Conservation (phyloP, 176 grass and related monocot species). For the Puya raimondii region DNA sequence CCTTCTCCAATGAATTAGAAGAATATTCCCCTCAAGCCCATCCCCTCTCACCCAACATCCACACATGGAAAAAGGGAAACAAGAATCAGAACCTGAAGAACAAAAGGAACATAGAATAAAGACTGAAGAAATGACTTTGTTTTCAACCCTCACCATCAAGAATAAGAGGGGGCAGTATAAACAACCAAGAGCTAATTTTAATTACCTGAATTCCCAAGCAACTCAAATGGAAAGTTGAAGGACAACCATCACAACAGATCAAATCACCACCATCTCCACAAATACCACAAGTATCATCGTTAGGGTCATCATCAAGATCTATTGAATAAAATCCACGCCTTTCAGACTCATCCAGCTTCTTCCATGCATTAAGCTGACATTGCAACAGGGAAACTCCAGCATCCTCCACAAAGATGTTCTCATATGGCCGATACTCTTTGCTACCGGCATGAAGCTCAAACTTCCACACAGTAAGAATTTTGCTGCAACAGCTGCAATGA, state of each 20-base stretch:
- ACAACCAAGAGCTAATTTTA: constrained; percentile 11
- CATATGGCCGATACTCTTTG: constrained; percentile 50
- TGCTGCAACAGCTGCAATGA: constrained; percentile 82
- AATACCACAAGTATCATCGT: constrained; percentile 74
- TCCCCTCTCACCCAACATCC: too few relatives aligned
- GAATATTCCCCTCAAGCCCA: neutral
- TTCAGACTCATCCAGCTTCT: constrained; percentile 51
- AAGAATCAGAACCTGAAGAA: too few relatives aligned
- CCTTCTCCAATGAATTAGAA: neutral
- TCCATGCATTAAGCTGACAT: constrained; percentile 75
- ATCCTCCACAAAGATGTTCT: constrained; percentile 62
- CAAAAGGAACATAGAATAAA: too few relatives aligned
- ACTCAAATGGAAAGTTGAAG: constrained; percentile 84
- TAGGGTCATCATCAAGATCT: constrained; percentile 46
- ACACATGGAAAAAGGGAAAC: too few relatives aligned
- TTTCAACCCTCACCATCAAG: constrained; percentile 5
- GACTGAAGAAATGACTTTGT: neutral
- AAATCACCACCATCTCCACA: constrained; percentile 91
- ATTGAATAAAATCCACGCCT: constrained; percentile 70
- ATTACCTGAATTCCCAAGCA: constrained; percentile 82
- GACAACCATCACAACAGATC: constrained; percentile 74
- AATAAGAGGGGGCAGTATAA: constrained; percentile 1
- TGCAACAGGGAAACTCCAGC: constrained; percentile 47
- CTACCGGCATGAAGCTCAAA: constrained; percentile 99
- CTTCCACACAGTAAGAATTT: constrained; percentile 54